Evolutionary conservation across 192 early-diverging fungal species (phyloP), one percentile per base, ranked within the genome.

Genomic region (Backusella morwellensis): DNA sequence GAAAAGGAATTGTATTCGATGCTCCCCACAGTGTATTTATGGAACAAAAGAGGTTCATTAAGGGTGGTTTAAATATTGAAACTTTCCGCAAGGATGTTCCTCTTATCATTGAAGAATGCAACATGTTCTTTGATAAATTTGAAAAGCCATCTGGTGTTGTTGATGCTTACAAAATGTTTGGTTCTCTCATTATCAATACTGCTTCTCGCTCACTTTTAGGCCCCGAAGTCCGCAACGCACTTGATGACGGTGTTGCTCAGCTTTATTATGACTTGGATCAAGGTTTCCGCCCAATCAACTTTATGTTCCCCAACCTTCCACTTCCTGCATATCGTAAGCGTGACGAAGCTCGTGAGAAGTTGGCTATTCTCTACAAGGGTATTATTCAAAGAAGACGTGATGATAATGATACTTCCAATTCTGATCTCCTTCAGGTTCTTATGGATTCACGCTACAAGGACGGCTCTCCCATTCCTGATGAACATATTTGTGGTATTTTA

Each of bases 21-120:
- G 94, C 94, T 54, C 90, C 89, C 21, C 97, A 98, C 86, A 74
- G 89, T 47, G 86, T 95, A 70, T 91, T 99, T 78, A 99, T 99
- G 97, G 96, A 99, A 86, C 97, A 99, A 87, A 99, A 99, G 89
- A 96, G 88, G 85, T 96, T 99, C 85, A 92, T 98, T 81, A 99
- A 99, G 88, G 90, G 93, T 72, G 92, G 93, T 40, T 86, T 99
- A 72, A 92, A 94, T 70, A 90, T 89, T 70, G 91, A 96, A 44
- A 96, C 91, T 77, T 94, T 99, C 84, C 87, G 92, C 68, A 82
- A 90, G 41, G 96, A 98, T 86, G 88, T 98, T 59, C 94, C 96
- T 52, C 90, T 95, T 75, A 91, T 98, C 68, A 84, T 89, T 36
- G 85, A 93, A 74, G 97, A 99, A 82, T 88, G 91, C 73, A 84